A percentile compares a stretch with the other conserved stretches of the same genome.
Evolutionary conservation across 805 yeast genomes (phyloP).

Genomic region (Zygosaccharomyces siamensis): DNA sequence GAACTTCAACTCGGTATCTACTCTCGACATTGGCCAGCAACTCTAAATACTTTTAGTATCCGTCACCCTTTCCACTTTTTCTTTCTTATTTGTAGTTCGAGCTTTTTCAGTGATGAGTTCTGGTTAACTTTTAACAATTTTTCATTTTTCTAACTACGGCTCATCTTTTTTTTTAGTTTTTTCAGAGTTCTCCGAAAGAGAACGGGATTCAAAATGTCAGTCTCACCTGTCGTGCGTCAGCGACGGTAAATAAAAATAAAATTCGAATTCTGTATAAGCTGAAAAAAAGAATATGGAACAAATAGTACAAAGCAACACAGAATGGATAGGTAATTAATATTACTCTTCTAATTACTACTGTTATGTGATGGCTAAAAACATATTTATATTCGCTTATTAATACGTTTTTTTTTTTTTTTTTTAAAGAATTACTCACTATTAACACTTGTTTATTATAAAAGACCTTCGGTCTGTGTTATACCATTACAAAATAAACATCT

Average conservation of each 20-base stretch:
- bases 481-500: constrained; percentile 46
- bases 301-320: background rate
- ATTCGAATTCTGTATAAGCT: too few relatives aligned
- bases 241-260: background rate
- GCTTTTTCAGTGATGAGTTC: background rate
- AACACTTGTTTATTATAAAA: background rate
- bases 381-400: background rate
- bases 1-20: background rate
- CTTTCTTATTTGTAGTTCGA: background rate
- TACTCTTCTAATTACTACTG: background rate
- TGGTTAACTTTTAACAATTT: background rate
- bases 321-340: background rate
- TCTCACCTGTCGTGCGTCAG: background rate
- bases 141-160: background rate
- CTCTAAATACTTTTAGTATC: background rate
- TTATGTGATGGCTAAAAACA: background rate
- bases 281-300: too few relatives aligned
- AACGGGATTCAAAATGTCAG: background rate
- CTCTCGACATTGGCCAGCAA: constrained; percentile 2
- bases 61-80: background rate
- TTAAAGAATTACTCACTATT: background rate
- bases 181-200: constrained; percentile 1
- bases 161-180: background rate
- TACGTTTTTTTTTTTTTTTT: background rate
- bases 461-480: constrained; percentile 23